These are phyloP conservation scores for Pleurotus ostreatus DNA, from an alignment of 768 basidiomycete species.

Conservation along the genomic window DNA sequence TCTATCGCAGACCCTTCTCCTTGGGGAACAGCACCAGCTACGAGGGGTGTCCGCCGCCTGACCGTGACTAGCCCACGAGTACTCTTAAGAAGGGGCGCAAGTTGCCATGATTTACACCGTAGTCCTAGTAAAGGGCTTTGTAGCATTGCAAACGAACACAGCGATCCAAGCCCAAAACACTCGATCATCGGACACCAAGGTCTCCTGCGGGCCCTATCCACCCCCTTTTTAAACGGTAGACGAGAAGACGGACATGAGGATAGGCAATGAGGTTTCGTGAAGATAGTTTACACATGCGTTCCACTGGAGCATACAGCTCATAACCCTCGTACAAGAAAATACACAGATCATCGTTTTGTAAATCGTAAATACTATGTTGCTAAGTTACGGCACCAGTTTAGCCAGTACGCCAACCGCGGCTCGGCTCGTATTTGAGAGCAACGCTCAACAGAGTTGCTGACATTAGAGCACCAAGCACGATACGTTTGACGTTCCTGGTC, in stretches of 20 bases:
- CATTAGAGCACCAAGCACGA: constrained; percentile 27
- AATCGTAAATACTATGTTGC: not conserved
- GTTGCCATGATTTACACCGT: too few relatives aligned
- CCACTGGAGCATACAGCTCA: too few relatives aligned
- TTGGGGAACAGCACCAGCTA: not conserved
- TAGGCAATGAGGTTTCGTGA: too few relatives aligned
- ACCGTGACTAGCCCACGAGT: not conserved
- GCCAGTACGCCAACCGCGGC: constrained; percentile 25
- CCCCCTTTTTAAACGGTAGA: too few relatives aligned
- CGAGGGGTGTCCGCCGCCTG: not conserved
- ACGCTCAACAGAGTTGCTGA: constrained; percentile 22
- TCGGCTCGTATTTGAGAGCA: constrained; percentile 28
- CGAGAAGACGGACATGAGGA: too few relatives aligned
- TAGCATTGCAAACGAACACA: too few relatives aligned
- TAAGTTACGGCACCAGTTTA: constrained; percentile 24
- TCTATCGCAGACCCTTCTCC: constrained; percentile 1
- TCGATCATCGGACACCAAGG: too few relatives aligned
- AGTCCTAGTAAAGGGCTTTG: too few relatives aligned
- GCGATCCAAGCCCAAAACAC: too few relatives aligned
- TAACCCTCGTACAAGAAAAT: not conserved
- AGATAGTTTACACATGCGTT: too few relatives aligned
- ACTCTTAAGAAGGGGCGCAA: not conserved
- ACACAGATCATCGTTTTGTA: not conserved
- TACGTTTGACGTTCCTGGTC: constrained; percentile 21
- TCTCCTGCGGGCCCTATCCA: too few relatives aligned